Conservation (phyloP, 1,284 basidiomycete species). For the Microbotryum intermedium region DNA sequence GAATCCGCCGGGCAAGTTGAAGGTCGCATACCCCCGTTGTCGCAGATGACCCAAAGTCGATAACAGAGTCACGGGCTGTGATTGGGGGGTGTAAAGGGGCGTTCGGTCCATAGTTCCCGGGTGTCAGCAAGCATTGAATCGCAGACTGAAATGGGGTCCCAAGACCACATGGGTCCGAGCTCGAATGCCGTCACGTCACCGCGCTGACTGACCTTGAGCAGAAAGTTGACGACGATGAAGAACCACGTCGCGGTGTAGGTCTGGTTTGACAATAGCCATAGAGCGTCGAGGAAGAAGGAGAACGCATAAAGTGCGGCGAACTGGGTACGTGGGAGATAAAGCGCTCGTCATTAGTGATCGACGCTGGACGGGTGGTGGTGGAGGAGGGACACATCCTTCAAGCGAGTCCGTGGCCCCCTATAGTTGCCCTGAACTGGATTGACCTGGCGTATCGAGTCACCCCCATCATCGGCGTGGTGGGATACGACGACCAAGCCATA, state of each 20-base stretch:
- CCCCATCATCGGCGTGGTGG: neutral
- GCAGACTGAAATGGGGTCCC: neutral
- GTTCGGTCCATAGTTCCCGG: no score
- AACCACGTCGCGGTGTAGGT: neutral
- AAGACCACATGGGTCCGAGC: neutral
- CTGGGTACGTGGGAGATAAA: neutral
- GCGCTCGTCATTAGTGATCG: neutral
- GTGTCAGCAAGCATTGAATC: neutral
- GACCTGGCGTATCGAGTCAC: slow-evolving; percentile 7
- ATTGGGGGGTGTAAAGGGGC: neutral
- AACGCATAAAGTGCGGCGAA: slow-evolving; percentile 12
- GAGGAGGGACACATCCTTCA: no score
- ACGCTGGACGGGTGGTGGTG: no score
- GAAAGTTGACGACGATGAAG: slow-evolving; percentile 20
- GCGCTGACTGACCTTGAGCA: slow-evolving; percentile 19
- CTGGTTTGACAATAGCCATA: slow-evolving; percentile 7
- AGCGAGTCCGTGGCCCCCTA: no score
- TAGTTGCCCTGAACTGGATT: neutral
- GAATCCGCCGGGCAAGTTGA: slow-evolving; percentile 6
- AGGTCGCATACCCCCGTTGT: slow-evolving; percentile 3
- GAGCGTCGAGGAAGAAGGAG: slow-evolving; percentile 12
- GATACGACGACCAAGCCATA: slow-evolving; percentile 18
- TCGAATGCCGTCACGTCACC: neutral
- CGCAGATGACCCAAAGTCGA: slow-evolving; percentile 45
- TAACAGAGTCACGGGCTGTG: slow-evolving; percentile 24